phyloP scores from a whole-genome alignment of 2,329 filamentous ascomycete species.

The Nemania sp. region DNA sequence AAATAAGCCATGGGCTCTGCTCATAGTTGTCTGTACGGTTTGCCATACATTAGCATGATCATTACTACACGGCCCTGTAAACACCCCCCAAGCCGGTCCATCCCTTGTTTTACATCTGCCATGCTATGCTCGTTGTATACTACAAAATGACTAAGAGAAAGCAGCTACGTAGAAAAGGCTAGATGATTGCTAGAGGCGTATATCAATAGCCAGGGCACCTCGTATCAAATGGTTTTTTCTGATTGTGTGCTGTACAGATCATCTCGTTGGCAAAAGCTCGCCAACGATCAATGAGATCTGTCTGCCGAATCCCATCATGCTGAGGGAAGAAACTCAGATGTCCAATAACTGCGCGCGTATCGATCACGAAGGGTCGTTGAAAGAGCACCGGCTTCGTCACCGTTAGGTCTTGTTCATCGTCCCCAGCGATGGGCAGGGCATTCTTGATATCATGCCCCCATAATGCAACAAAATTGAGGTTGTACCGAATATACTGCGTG shows the following conservation, averaged over 20 bases:
- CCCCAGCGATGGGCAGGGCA: constrained; percentile 48
- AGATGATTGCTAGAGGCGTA: neutral
- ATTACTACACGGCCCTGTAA: too few species aligned
- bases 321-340: constrained; percentile 55
- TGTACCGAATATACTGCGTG: constrained; percentile 53
- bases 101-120: too few species aligned
- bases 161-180: neutral
- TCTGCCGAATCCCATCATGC: constrained; percentile 49
- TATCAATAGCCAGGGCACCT: constrained; percentile 34
- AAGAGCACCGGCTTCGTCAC: constrained; percentile 45
- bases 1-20: too few species aligned
- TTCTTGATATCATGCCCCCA: constrained; percentile 53
- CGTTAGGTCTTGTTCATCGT: constrained; percentile 52
- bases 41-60: too few species aligned
- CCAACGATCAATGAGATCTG: constrained; percentile 59
- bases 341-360: constrained; percentile 56
- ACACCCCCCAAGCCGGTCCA: too few species aligned
- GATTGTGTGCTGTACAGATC: constrained; percentile 44
- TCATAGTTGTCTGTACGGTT: too few species aligned
- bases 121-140: neutral
- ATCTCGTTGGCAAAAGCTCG: constrained; percentile 55
- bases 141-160: neutral
- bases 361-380: constrained; percentile 52
- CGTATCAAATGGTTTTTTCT: constrained; percentile 33
- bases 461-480: constrained; percentile 57